These are phyloP conservation scores for Dactylellina haptotyla DNA, from an alignment of 2,329 filamentous ascomycete species.

Conservation along the genomic window DNA sequence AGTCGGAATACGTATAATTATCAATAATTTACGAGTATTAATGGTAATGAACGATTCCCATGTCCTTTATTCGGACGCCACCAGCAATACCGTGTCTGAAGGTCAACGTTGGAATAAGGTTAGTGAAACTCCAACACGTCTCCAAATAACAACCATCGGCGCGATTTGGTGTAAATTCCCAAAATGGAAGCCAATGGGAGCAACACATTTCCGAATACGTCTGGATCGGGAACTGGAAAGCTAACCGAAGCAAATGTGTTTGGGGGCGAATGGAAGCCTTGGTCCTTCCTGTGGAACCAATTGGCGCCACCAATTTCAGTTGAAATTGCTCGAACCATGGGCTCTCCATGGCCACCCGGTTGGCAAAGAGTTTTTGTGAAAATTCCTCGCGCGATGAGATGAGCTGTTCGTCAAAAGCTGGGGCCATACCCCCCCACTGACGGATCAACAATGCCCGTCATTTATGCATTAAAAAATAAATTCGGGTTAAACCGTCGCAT, in stretches of 20 bases:
- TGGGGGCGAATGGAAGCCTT: slow-evolving; percentile 40
- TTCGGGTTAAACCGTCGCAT: slow-evolving; percentile 27
- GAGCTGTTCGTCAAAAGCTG: slow-evolving; percentile 1
- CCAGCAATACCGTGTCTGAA: background rate
- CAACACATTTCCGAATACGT: slow-evolving; percentile 6
- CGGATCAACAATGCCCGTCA: background rate
- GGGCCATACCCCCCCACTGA: background rate
- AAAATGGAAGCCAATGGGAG: slow-evolving; percentile 35
- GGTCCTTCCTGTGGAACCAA: slow-evolving; percentile 37
- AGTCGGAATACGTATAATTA: background rate
- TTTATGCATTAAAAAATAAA: too few species aligned
- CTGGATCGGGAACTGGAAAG: slow-evolving; percentile 34
- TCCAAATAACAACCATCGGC: slow-evolving; percentile 6
- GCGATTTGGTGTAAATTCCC: slow-evolving; percentile 9
- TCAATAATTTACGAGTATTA: too few species aligned
- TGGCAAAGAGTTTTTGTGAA: slow-evolving; percentile 9
- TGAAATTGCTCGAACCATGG: slow-evolving; percentile 28
- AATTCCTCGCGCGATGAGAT: slow-evolving; percentile 17
- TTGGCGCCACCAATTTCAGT: slow-evolving; percentile 52
- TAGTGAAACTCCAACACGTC: slow-evolving; percentile 34
- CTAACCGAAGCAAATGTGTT: slow-evolving; percentile 24
- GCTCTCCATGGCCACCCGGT: slow-evolving; percentile 17
- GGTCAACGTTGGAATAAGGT: slow-evolving; percentile 37
- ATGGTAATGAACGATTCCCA: too few species aligned
- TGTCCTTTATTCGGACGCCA: background rate